Percentiles rank a stretch among this genome's conserved stretches.
Conservation (phyloP, 2,329 filamentous ascomycete genomes). For the Fusarium incarnatum region DNA sequence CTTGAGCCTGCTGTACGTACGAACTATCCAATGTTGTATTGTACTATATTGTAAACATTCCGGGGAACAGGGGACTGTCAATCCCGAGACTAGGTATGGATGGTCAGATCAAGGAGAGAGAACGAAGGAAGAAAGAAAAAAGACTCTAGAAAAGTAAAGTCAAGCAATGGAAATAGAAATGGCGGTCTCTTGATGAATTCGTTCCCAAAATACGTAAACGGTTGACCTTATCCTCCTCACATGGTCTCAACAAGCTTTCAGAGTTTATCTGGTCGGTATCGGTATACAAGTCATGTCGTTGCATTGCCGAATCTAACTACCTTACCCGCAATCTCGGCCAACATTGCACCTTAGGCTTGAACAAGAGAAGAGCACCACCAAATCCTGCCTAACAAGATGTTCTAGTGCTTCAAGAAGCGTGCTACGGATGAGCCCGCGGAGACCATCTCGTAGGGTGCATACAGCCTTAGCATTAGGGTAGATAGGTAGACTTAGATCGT, state of each 20-base stretch:
- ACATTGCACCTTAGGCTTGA: conserved; percentile 1
- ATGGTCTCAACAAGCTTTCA: not conserved
- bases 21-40: not conserved
- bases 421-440: not conserved
- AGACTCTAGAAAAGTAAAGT: conserved; percentile 4
- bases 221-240: not conserved
- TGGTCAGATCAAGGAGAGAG: conserved; percentile 1
- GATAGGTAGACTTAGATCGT: not conserved
- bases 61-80: conserved; percentile 35
- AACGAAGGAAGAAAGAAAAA: not conserved
- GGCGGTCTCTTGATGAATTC: not conserved
- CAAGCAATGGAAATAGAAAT: not conserved
- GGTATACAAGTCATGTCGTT: conserved; percentile 13
- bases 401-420: not conserved
- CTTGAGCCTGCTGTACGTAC: not conserved
- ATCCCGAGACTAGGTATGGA: conserved; percentile 20
- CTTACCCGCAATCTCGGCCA: conserved; percentile 13
- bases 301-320: conserved; percentile 1
- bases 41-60: conserved; percentile 10
- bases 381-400: not conserved
- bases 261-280: not conserved
- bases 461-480: conserved; percentile 2
- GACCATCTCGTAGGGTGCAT: not conserved
- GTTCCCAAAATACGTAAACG: not conserved
- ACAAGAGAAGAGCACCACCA: not conserved